These are phyloP conservation scores for Alloteropsis semialata DNA, from an alignment of 176 grass and related monocot species.

Conservation along the genomic window DNA sequence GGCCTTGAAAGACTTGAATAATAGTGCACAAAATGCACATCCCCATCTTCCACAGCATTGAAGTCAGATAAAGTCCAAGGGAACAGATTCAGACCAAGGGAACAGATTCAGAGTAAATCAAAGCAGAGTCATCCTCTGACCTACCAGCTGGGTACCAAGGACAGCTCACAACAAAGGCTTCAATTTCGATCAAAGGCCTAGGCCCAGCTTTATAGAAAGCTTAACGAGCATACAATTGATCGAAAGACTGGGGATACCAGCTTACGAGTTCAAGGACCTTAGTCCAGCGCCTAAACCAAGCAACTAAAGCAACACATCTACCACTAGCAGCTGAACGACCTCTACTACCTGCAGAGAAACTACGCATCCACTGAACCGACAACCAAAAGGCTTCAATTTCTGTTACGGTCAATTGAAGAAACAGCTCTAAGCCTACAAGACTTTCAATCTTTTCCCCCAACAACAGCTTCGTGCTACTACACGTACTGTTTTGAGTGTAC, in stretches of 20 bases:
- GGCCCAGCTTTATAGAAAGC: too few species aligned
- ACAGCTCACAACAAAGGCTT: background rate
- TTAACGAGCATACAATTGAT: too few species aligned
- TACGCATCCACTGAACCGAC: too few species aligned
- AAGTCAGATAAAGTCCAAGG: slow-evolving; percentile 19
- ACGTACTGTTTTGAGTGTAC: slow-evolving; percentile 12
- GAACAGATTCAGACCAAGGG: slow-evolving; percentile 4
- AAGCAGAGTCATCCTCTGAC: background rate
- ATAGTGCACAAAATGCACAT: background rate
- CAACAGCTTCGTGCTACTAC: background rate
- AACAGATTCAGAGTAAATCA: slow-evolving; percentile 1
- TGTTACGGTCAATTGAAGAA: background rate
- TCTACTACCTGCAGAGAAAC: too few species aligned
- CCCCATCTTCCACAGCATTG: slow-evolving; percentile 6
- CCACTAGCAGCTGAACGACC: too few species aligned
- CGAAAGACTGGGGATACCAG: too few species aligned
- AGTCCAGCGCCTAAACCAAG: too few species aligned
- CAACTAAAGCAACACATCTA: too few species aligned
- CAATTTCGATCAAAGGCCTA: too few species aligned
- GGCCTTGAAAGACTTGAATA: background rate
- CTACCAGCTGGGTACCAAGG: slow-evolving; percentile 15
- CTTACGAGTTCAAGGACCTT: too few species aligned
- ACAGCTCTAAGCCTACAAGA: background rate
- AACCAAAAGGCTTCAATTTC: background rate
- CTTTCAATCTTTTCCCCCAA: background rate